These are phyloP conservation scores for Echinochloa phyllopogon DNA, from an alignment of 176 grass and related monocot genomes.

Conservation along the genomic window DNA sequence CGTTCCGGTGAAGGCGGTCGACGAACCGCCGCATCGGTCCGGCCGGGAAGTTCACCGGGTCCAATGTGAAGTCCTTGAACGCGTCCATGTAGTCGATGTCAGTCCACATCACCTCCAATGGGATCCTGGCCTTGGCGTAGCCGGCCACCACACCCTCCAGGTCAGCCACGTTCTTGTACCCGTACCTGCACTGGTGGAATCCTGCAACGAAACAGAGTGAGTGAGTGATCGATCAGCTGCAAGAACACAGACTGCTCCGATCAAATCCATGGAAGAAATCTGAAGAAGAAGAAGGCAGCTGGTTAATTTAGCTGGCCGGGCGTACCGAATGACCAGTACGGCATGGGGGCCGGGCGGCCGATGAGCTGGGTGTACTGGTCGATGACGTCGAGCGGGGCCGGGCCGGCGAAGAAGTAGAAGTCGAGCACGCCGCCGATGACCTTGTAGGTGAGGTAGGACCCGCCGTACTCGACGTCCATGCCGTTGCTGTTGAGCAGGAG, in stretches of 20 bases:
- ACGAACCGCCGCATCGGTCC: slow-evolving; percentile 60
- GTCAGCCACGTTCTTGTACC: slow-evolving; percentile 71
- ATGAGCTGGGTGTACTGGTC: slow-evolving; percentile 92
- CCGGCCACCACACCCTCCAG: slow-evolving; percentile 71
- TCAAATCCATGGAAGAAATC: not conserved
- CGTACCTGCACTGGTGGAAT: slow-evolving; percentile 84
- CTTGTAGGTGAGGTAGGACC: slow-evolving; percentile 71
- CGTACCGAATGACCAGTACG: slow-evolving; percentile 89
- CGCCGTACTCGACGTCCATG: slow-evolving; percentile 84
- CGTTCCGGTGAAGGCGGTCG: slow-evolving; percentile 65
- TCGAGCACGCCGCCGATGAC: slow-evolving; percentile 90
- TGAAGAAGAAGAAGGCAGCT: not conserved
- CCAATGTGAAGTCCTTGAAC: slow-evolving; percentile 83
- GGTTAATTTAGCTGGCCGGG: too few species aligned
- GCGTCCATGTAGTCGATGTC: slow-evolving; percentile 97
- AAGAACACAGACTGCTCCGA: not conserved
- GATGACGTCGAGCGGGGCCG: slow-evolving; percentile 62
- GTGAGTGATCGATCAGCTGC: not conserved
- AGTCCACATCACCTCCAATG: slow-evolving; percentile 94
- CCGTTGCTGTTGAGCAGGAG: slow-evolving; percentile 93
- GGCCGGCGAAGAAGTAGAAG: slow-evolving; percentile 86
- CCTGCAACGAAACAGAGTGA: slow-evolving; percentile 39
- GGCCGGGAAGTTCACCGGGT: slow-evolving; percentile 73
- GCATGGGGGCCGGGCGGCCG: slow-evolving; percentile 76
- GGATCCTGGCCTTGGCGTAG: slow-evolving; percentile 76